phyloP scores from a whole-genome alignment of 1,139 yeast species.

The Maudiozyma humilis region DNA sequence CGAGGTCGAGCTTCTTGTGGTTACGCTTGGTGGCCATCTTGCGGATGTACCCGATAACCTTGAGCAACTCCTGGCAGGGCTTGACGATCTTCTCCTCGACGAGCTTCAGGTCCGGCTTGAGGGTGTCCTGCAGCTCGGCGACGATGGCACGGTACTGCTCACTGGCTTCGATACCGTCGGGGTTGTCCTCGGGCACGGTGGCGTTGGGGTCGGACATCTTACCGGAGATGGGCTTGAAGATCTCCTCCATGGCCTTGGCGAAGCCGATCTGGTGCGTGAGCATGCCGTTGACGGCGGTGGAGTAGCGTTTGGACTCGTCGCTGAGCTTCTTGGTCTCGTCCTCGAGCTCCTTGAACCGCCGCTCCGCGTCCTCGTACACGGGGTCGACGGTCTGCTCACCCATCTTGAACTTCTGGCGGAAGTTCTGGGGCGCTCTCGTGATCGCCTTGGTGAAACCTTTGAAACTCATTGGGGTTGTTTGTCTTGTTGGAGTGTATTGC shows the following conservation, averaged over 20 bases:
- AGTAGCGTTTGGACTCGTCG: conserved; percentile 83
- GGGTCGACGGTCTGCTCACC: conserved; percentile 80
- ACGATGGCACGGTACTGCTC: conserved; percentile 87
- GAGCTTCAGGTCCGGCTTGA: conserved; percentile 88
- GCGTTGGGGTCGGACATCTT: conserved; percentile 83
- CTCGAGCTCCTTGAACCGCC: conserved; percentile 90
- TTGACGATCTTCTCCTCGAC: conserved; percentile 81
- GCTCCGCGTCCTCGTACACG: conserved; percentile 88
- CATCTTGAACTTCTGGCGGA: conserved; percentile 75
- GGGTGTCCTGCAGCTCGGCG: conserved; percentile 69
- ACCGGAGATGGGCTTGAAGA: conserved; percentile 93
- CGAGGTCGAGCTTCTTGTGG: conserved; percentile 91
- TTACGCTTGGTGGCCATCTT: conserved; percentile 94
- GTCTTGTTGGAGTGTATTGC: too few relatives aligned
- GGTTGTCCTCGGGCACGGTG: conserved; percentile 82
- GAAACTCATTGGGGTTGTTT: conserved; percentile 56
- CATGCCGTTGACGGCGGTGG: conserved; percentile 88
- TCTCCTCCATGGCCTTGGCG: conserved; percentile 88
- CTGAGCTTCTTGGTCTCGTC: conserved; percentile 80
- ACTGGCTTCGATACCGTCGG: conserved; percentile 90
- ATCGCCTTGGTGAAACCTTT: conserved; percentile 87
- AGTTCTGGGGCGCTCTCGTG: conserved; percentile 73
- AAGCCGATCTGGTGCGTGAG: conserved; percentile 87
- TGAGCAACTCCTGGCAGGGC: conserved; percentile 87
- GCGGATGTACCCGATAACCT: conserved; percentile 71